These are phyloP conservation scores for Cercis canadensis DNA, from an alignment of 306 rosid species.

Conservation along the genomic window DNA sequence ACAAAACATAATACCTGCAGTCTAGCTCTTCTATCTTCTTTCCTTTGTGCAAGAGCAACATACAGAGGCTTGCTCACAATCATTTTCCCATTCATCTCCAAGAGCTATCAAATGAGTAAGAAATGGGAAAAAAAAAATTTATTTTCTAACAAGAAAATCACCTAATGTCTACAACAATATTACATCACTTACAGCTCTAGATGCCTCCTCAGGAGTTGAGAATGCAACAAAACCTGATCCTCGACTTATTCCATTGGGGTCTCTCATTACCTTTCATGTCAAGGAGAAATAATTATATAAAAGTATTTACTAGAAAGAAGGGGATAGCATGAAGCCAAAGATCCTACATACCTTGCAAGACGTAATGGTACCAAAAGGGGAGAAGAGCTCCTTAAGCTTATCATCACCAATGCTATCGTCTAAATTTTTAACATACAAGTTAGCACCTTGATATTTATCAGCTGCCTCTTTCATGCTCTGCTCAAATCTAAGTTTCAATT, in stretches of 20 bases:
- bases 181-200: conserved; percentile 81
- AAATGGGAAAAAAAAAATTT: background rate
- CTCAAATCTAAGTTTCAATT: conserved; percentile 76
- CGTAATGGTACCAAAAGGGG: conserved; percentile 78
- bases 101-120: conserved; percentile 53
- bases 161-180: background rate
- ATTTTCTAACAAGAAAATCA: background rate
- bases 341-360: conserved; percentile 80
- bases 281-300: conserved; percentile 27
- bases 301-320: background rate
- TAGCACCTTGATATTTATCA: conserved; percentile 92
- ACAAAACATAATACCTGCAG: conserved; percentile 65
- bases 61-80: conserved; percentile 89
- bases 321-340: conserved; percentile 11
- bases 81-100: conserved; percentile 97
- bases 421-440: conserved; percentile 81
- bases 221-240: conserved; percentile 98
- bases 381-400: conserved; percentile 76
- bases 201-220: conserved; percentile 95
- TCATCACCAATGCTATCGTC: conserved; percentile 83
- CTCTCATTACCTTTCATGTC: conserved; percentile 82
- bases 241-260: conserved; percentile 91
- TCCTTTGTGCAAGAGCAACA: conserved; percentile 95
- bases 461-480: conserved; percentile 92
- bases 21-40: conserved; percentile 98